phyloP scores from a whole-genome alignment of 202 grass and related monocot species.

The Zizania palustris region DNA sequence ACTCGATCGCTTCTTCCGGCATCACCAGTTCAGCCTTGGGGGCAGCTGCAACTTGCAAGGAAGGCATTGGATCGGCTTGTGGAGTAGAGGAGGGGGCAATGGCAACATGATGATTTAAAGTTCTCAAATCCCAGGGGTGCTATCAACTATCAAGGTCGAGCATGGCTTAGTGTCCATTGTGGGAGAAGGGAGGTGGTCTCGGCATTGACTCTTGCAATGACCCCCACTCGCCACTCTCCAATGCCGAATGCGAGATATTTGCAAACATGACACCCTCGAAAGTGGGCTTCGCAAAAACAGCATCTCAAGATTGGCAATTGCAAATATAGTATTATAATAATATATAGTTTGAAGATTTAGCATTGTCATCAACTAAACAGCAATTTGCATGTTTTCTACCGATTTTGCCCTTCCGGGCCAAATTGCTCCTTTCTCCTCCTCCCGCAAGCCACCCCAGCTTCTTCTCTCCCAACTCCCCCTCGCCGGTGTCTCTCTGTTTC shows the following conservation, averaged over 20 bases:
- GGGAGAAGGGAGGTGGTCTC: constrained; percentile 1
- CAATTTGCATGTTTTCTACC: too few relatives aligned
- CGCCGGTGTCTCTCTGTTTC: too few relatives aligned
- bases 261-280: too few relatives aligned
- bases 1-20: neutral
- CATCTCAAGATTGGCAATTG: too few relatives aligned
- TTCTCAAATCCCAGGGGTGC: constrained; percentile 49
- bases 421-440: too few relatives aligned
- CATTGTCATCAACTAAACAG: too few relatives aligned
- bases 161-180: constrained; percentile 11
- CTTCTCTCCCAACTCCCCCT: too few relatives aligned
- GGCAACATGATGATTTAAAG: constrained; percentile 38
- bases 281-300: too few relatives aligned
- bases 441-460: too few relatives aligned
- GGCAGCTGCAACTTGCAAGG: constrained; percentile 13
- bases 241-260: neutral
- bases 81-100: neutral
- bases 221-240: constrained; percentile 7
- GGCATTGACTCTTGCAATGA: constrained; percentile 17
- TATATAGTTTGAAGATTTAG: too few relatives aligned
- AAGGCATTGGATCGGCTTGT: constrained; percentile 21
- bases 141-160: constrained; percentile 44
- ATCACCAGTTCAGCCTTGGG: neutral
- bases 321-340: too few relatives aligned
- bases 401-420: too few relatives aligned